Base-by-base conservation (phyloP, 345 rosid genomes). In the Lagerstroemia speciosa region DNA sequence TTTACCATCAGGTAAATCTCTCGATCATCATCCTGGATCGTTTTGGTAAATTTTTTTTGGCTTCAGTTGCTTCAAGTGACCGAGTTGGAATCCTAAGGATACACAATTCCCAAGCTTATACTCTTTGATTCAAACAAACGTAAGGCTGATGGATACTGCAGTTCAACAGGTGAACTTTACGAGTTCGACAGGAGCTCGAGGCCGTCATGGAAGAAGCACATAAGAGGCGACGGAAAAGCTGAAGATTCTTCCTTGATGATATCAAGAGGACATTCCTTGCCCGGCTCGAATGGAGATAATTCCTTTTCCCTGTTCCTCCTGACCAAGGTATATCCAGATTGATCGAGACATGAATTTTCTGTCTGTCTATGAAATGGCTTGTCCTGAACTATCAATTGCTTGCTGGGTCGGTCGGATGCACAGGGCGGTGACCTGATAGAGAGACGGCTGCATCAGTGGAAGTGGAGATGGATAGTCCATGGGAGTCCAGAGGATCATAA, bases 191-290 rank as follows among this genome's bases (percentile, higher is more conserved):
- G 77, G 74, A 78, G 74, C 76, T 83, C 91, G 15, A 84, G 74
- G 67, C 91, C 93, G n/a, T 75, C 89, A 26, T 88, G 93, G 93
- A 86, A 80, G 84, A 88, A 86, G 82, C 89, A 86, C 67, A 74
- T 88, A 70, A 76, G 78, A 82, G 76, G 69, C 67, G 80, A 80
- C 70, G 81, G 77, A 69, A 74, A 58, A 74, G 69, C 48, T 12
- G 73, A 66, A 43, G 79, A 81, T 70, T 73, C 78, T 67, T 77
- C 79, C 65, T 76, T 88, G 65, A 43, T 70, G 55, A 80, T 84
- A 20, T 62, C 81, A 43, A 68, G 24, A 34, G 93, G 90, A 9
- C 79, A 69, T 76, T 65, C 86, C 19, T 16, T 81, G 33, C 78
- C 73, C 62, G 85, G 86, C 50, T 55, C 69, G 71, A 71, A 37